Evolutionary conservation across 176 grass and related monocot species (phyloP).

Genomic region (Raddia distichophylla): DNA sequence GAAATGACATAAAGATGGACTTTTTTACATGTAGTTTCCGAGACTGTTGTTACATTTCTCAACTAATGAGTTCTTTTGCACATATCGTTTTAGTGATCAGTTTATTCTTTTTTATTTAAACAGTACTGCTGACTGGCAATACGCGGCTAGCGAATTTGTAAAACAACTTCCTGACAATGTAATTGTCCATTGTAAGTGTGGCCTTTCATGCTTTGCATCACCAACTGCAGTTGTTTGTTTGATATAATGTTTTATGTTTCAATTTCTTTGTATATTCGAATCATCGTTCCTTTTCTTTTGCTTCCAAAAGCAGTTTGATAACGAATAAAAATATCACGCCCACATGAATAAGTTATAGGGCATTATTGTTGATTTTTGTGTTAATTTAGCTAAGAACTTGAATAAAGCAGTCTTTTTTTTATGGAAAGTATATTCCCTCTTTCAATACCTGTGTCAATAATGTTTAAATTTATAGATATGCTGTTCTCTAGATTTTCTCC

Average conservation of each 20-base stretch:
- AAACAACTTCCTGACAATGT: constrained; percentile 73
- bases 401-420: background rate
- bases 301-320: background rate
- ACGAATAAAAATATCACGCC: background rate
- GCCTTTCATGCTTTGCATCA: background rate
- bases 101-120: constrained; percentile 22
- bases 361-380: constrained; percentile 31
- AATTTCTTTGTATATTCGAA: background rate
- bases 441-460: background rate
- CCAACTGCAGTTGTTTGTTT: background rate
- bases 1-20: background rate
- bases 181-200: constrained; percentile 73
- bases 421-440: background rate
- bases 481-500: background rate
- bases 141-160: constrained; percentile 71
- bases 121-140: constrained; percentile 83
- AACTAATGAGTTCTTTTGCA: background rate
- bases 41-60: background rate
- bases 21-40: background rate
- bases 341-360: background rate
- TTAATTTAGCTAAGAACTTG: background rate
- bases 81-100: background rate
- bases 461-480: background rate
- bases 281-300: background rate
- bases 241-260: background rate